Base-by-base conservation (phyloP, 1,284 basidiomycete genomes). In the Vanrija sp. region DNA sequence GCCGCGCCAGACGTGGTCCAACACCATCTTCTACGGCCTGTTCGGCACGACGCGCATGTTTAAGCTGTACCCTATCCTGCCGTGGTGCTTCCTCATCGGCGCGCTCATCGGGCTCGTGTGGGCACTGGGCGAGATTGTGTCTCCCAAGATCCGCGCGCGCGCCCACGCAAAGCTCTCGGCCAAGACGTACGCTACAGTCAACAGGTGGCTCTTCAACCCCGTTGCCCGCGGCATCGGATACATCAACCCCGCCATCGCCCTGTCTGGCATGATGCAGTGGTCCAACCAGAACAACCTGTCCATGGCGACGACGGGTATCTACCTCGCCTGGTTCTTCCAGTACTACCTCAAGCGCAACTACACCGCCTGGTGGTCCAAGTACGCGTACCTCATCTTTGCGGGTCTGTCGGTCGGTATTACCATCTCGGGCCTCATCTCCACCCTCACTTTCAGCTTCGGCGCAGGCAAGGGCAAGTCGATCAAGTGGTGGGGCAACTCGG, bases 311-410 rank as follows among this genome's bases (percentile, higher is more conserved):
- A 51, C 38, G 19, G 54, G 54, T 16, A 38, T 50, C 39, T 50
- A 49, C 25, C 38, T 54, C 46, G 46, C 49, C 28, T 57, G 44
- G 44, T 29, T 52, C 46, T 53, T 61, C 55, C 38, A 49, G 44
- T 53, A 55, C 46, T 56, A 60, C 46, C 53, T 62, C 52, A 64
- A 62, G 61, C 52, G 53, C 46, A 49, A 46, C 18, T 58, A 54
- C 51, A 47, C 54, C 6, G 44, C 60, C 12, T 64, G 60, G 57
- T 60, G 60, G 60, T 44, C 49, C 7, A 55, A 43, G 50, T 63
- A 65, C 61, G 60, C 60, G 48, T 65, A 65, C 46, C 40, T 65
- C 19, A 44, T 63, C 18, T 58, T 51, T 19, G 51, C 57, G 5
- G 52, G 39, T 29, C 45, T 57, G 34, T 21, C 44, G 12, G 54